A percentile compares a stretch with the other conserved stretches of the same genome.
These are phyloP conservation scores for Nitzschia sp. DNA, from an alignment of 108 stramenopile species.

Conservation along the genomic window DNA sequence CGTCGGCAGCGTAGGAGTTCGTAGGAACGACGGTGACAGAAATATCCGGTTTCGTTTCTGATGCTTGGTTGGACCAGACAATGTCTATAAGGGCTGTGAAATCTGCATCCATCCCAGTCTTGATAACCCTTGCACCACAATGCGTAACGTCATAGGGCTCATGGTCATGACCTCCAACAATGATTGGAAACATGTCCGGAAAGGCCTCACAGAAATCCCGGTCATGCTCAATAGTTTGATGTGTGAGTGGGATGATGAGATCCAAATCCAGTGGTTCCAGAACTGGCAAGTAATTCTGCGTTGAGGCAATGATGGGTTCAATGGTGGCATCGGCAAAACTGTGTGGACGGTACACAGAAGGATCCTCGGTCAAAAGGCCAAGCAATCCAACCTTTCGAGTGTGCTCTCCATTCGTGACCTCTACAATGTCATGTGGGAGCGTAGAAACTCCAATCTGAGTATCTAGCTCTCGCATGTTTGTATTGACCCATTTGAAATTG, in stretches of 20 bases:
- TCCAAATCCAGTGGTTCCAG: conserved; percentile 21
- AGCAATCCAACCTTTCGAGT: conserved; percentile 50
- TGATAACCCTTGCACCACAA: conserved; percentile 34
- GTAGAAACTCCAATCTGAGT: conserved; percentile 31
- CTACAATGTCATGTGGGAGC: conserved; percentile 47
- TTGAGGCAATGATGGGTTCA: conserved; percentile 33
- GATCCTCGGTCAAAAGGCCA: conserved; percentile 70
- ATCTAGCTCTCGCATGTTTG: conserved; percentile 49
- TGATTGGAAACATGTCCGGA: conserved; percentile 27
- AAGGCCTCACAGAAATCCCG: conserved; percentile 30
- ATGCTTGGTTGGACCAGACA: conserved; percentile 13
- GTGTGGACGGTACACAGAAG: conserved; percentile 57
- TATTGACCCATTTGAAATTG: conserved; percentile 38
- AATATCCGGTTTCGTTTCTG: conserved; percentile 16
- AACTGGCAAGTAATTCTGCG: conserved; percentile 23
- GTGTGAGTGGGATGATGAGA: conserved; percentile 66
- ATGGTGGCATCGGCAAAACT: conserved; percentile 57
- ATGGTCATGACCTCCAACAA: conserved; percentile 66
- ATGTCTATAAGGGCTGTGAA: conserved; percentile 44
- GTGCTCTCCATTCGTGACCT: conserved; percentile 30
- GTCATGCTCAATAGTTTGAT: conserved; percentile 58
- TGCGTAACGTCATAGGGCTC: conserved; percentile 32
- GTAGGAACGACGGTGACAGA: conserved; percentile 25
- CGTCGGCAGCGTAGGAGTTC: conserved; percentile 23
- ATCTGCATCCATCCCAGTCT: conserved; percentile 44